These are phyloP conservation scores for Amylocystis lapponica DNA, from an alignment of 768 basidiomycete genomes.

Conservation along the genomic window DNA sequence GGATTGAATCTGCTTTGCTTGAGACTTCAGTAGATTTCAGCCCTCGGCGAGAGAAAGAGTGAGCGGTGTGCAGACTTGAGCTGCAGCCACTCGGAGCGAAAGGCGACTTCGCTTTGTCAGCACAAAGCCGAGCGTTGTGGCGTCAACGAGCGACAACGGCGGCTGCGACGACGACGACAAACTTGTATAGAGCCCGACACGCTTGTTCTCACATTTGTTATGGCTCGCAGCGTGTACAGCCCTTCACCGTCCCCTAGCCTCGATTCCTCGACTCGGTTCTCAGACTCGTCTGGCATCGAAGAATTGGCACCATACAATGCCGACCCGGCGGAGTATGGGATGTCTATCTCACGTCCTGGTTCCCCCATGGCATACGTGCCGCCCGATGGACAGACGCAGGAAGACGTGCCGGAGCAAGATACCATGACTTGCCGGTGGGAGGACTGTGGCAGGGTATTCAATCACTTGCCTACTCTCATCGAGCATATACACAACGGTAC, in stretches of 20 bases:
- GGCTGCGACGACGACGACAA: no score
- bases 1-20: no score
- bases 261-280: constrained; percentile 13
- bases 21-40: no score
- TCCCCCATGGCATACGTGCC: constrained; percentile 30
- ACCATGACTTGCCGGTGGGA: constrained; percentile 82
- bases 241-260: constrained; percentile 34
- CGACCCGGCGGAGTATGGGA: constrained; percentile 11
- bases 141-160: no score
- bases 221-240: constrained; percentile 31
- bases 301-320: constrained; percentile 5
- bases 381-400: constrained; percentile 14
- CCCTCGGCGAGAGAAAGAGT: no score
- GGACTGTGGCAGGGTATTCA: constrained; percentile 69
- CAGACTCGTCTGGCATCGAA: constrained; percentile 22
- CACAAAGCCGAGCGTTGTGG: no score
- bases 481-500: constrained; percentile 83
- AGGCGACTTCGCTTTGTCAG: no score
- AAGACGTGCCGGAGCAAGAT: constrained; percentile 33
- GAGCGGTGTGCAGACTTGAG: no score
- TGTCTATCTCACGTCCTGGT: constrained; percentile 33
- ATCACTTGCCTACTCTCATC: constrained; percentile 68
- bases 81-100: background rate
- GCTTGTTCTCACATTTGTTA: constrained; percentile 1
- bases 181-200: no score